Percentiles rank a stretch among this genome's conserved stretches.
phyloP scores from a whole-genome alignment of 305 asterid species.

The Fraxinus baroniana region DNA sequence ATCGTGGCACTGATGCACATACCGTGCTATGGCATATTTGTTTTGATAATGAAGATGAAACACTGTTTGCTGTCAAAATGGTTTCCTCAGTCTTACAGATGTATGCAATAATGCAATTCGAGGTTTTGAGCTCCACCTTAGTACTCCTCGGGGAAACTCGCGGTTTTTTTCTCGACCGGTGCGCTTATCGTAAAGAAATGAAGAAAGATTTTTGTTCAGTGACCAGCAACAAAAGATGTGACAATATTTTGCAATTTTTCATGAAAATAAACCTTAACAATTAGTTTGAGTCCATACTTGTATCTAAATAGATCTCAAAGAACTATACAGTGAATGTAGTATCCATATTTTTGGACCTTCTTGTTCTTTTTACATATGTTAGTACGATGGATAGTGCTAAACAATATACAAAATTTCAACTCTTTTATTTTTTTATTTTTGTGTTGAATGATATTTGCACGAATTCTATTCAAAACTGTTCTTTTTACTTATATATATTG shows the following conservation, averaged over 20 bases:
- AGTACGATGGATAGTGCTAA: neutral
- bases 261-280: neutral
- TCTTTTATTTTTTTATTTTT: too few relatives aligned
- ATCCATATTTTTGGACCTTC: neutral
- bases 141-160: neutral
- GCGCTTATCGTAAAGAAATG: neutral
- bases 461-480: neutral
- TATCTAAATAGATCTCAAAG: constrained; percentile 27
- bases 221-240: constrained; percentile 9
- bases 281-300: constrained; percentile 30
- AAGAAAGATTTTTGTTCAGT: neutral
- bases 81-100: constrained; percentile 77
- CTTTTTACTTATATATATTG: neutral
- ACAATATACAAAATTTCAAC: neutral
- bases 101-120: constrained; percentile 19
- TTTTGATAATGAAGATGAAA: constrained; percentile 71
- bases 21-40: constrained; percentile 84
- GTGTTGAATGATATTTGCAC: neutral
- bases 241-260: constrained; percentile 4
- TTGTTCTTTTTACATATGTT: neutral
- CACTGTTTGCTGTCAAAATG: constrained; percentile 67
- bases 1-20: constrained; percentile 90
- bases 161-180: neutral
- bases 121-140: constrained; percentile 22
- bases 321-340: constrained; percentile 6